Base-by-base conservation (phyloP, 306 rosid genomes). In the Clitoria ternatea region DNA sequence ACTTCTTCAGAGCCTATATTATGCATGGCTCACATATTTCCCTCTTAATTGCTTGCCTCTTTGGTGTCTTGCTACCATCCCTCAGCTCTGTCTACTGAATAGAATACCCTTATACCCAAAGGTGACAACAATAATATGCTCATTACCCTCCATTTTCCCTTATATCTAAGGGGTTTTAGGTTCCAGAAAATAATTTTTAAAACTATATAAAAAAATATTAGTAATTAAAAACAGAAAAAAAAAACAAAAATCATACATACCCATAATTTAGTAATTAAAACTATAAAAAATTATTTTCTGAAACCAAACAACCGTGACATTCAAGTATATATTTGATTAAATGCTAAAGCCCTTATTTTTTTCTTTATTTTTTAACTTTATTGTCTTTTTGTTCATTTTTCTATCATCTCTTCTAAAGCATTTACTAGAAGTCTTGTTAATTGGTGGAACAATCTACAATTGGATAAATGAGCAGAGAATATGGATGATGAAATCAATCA, bases 381-480 rank as follows among this genome's bases (percentile, higher is more conserved):
- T 68, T 12, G 7, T 80, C 37, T 83, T 79, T 78, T 2, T 30
- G 7, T 81, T 85, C 54, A 70, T 90, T 50, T 85, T 85, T 53
- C 1, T 80, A 22, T 90, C 92, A 2, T 35, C 84, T 3, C 18
- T 65, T 2, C 55, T 44, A 0, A 77, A 79, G 14, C 84, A 81
- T 55, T 75, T 80, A 32, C 59, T 52, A 4, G 92, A 90, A 70
- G 83, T 87, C 33, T 29, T 90, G 45, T 13, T 36, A 52, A 77
- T 86, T 0, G 85, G 89, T 24, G 80, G 79, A 30, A 61, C 92
- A 32, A 39, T 83, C 4, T 73, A 18, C 1, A 57, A 79, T 23
- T 81, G 85, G 85, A 47, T 82, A 47, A 83, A 83, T 23, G 96
- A 87, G n/a, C n/a, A n/a, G n/a, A n/a, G n/a, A n/a, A n/a, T n/a